Percentiles rank a stretch among this genome's conserved stretches.
Evolutionary conservation across 208 protist species (phyloP).

Genomic region (Herpetomonas tarakana): DNA sequence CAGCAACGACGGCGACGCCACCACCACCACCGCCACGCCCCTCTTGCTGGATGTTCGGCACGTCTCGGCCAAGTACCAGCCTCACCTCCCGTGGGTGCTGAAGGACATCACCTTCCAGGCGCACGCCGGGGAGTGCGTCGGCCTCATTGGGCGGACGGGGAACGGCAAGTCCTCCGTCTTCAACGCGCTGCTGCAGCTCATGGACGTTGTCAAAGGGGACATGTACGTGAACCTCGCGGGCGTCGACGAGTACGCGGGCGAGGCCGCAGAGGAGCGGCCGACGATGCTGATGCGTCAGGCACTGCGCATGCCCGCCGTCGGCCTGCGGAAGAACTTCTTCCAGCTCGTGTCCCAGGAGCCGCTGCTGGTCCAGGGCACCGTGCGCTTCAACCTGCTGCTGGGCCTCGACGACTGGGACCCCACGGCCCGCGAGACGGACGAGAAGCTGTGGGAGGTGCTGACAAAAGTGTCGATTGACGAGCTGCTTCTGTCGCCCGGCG

Average conservation of each 20-base stretch:
- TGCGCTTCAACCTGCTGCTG: slow-evolving; percentile 92
- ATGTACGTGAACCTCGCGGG: slow-evolving; percentile 13
- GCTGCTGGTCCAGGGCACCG: slow-evolving; percentile 93
- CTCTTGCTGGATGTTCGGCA: slow-evolving; percentile 56
- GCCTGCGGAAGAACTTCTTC: slow-evolving; percentile 84
- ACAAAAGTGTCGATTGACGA: slow-evolving; percentile 4
- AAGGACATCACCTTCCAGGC: slow-evolving; percentile 54
- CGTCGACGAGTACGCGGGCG: neutral
- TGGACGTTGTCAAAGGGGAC: slow-evolving; percentile 87
- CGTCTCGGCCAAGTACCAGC: slow-evolving; percentile 65
- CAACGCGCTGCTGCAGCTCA: slow-evolving; percentile 64
- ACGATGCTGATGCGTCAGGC: neutral
- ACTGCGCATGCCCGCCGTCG: neutral
- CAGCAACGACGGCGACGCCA: slow-evolving; percentile 4
- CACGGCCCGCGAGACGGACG: neutral
- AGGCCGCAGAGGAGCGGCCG: neutral
- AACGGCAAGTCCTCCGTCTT: slow-evolving; percentile 87
- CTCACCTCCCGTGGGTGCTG: slow-evolving; percentile 64
- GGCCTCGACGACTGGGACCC: slow-evolving; percentile 22
- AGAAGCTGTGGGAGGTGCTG: slow-evolving; percentile 10
- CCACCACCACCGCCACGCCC: neutral
- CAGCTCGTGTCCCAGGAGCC: slow-evolving; percentile 98
- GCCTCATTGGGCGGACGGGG: slow-evolving; percentile 77
- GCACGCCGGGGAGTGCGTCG: slow-evolving; percentile 45
- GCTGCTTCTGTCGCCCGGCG: neutral